Evolutionary conservation across 495 filamentous ascomycete species (phyloP).

Genomic region (Gamarada debralockiae): DNA sequence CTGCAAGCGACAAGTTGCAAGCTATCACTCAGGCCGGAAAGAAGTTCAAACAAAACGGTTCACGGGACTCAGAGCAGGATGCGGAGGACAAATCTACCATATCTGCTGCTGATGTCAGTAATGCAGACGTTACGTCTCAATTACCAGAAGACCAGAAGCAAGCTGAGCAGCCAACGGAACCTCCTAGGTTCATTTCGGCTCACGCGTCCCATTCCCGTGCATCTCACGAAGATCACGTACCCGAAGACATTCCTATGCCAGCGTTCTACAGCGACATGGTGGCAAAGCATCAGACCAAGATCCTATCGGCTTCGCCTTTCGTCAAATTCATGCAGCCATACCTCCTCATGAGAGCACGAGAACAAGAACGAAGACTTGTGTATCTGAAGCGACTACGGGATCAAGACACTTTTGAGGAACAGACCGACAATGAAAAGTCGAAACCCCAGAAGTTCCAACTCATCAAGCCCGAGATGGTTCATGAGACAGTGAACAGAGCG

Average conservation of each 20-base stretch:
- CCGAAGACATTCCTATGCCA: constrained; percentile 84
- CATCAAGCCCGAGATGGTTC: constrained; percentile 93
- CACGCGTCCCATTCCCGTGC: constrained; percentile 38
- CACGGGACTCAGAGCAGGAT: neutral
- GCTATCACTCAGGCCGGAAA: constrained; percentile 9
- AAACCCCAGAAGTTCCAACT: constrained; percentile 69
- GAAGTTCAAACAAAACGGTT: neutral
- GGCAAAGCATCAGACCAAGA: constrained; percentile 82
- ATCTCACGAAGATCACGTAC: constrained; percentile 53
- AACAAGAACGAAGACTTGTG: constrained; percentile 77
- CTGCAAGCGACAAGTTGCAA: constrained; percentile 17
- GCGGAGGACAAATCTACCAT: neutral
- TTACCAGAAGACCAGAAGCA: neutral
- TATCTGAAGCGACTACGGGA: constrained; percentile 81
- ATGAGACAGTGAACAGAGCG: constrained; percentile 68
- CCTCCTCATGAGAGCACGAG: constrained; percentile 83
- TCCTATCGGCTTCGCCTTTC: constrained; percentile 94
- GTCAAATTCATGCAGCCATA: constrained; percentile 94
- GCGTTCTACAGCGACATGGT: constrained; percentile 95
- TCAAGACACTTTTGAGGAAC: constrained; percentile 60
- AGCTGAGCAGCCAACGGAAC: neutral
- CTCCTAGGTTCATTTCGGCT: constrained; percentile 34
- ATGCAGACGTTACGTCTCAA: constrained; percentile 1
- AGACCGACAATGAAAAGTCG: constrained; percentile 52
- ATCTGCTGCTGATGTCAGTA: neutral